Percentiles rank a stretch among this genome's conserved stretches.
These are phyloP conservation scores for Ceratocystis variospora DNA, from an alignment of 2,329 filamentous ascomycete genomes.

Conservation along the genomic window DNA sequence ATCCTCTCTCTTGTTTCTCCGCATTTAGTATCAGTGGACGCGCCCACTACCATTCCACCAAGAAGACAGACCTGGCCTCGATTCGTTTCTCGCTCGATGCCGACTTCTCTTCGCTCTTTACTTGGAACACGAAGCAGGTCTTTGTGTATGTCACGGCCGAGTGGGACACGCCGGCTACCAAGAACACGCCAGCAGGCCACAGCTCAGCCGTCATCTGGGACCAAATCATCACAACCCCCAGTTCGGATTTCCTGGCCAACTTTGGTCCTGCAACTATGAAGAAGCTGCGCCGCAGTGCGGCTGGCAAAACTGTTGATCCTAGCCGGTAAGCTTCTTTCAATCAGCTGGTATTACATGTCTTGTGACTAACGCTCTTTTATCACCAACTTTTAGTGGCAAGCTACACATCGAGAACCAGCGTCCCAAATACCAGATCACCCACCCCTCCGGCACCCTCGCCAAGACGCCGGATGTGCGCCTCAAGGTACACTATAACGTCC, in stretches of 20 bases:
- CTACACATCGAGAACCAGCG: conserved; percentile 70
- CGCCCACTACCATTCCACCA: conserved; percentile 87
- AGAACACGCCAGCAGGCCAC: conserved; percentile 23
- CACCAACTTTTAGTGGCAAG: conserved; percentile 42
- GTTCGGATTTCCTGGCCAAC: conserved; percentile 48
- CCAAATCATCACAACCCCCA: conserved; percentile 68
- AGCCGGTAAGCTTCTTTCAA: conserved; percentile 32
- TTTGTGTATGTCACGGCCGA: conserved; percentile 91
- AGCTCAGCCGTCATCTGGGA: conserved; percentile 86
- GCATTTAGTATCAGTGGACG: conserved; percentile 61
- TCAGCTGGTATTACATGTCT: neutral
- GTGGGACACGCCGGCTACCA: conserved; percentile 35
- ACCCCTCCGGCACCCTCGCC: conserved; percentile 67
- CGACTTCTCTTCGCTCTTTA: conserved; percentile 84
- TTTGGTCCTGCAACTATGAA: conserved; percentile 45
- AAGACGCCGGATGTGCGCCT: conserved; percentile 60
- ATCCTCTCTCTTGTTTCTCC: neutral
- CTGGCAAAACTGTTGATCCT: conserved; percentile 47
- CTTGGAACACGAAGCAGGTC: conserved; percentile 98
- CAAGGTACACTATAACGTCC: conserved; percentile 85
- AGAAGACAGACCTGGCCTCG: conserved; percentile 90
- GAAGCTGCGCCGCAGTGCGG: conserved; percentile 46
- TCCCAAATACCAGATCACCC: conserved; percentile 94
- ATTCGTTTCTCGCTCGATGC: conserved; percentile 87
- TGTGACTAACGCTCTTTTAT: neutral